Conservation (phyloP, 106 monocot species). For the Dioscorea alata region DNA sequence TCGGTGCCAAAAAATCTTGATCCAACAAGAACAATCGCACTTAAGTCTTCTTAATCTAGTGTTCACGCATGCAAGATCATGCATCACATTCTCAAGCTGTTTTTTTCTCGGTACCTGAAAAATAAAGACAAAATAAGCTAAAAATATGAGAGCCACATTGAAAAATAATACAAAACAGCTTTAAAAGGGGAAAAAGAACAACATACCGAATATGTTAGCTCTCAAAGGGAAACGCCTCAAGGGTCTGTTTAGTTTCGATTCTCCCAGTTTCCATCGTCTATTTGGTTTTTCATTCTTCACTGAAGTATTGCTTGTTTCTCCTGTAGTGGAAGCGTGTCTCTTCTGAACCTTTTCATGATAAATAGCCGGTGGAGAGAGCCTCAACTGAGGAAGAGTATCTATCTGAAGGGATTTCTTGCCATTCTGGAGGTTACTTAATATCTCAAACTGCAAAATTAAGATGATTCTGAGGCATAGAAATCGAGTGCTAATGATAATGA, state of each 20-base stretch:
- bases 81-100: background rate
- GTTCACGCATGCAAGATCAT: no score
- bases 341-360: constrained; percentile 89
- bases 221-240: constrained; percentile 19
- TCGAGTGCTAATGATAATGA: no score
- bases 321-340: constrained; percentile 15
- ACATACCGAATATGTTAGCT: background rate
- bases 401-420: constrained; percentile 34
- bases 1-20: no score
- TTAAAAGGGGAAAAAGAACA: background rate
- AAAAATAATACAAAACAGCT: background rate
- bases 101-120: background rate
- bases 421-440: constrained; percentile 75
- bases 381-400: constrained; percentile 59
- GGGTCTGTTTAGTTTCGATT: constrained; percentile 43
- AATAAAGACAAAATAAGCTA: background rate
- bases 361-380: constrained; percentile 81
- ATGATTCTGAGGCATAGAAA: background rate
- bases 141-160: background rate
- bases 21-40: no score
- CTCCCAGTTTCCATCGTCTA: constrained; percentile 43
- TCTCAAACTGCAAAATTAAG: constrained; percentile 70
- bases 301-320: constrained; percentile 23
- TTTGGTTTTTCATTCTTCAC: constrained; percentile 43
- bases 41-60: no score